Conservation (phyloP, 208 protist genomes). For the Leishmania amazonensis region DNA sequence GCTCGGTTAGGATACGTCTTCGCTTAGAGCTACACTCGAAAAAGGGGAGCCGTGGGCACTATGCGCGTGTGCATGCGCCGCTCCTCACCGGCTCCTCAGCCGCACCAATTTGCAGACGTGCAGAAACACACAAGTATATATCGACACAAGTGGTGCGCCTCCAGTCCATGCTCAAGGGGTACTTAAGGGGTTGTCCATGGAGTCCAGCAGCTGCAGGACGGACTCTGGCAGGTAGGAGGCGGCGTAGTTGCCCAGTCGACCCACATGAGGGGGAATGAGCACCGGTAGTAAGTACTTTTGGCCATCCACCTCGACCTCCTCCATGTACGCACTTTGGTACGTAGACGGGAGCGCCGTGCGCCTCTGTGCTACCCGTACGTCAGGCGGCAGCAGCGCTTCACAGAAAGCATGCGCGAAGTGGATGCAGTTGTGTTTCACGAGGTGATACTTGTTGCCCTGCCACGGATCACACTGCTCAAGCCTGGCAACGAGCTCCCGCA, state of each 20-base stretch:
- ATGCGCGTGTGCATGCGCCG: neutral
- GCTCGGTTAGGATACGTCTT: neutral
- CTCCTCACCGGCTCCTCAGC: neutral
- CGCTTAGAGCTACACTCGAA: neutral
- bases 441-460: conserved; percentile 56
- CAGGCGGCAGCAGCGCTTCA: conserved; percentile 43
- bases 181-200: conserved; percentile 22
- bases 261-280: conserved; percentile 52
- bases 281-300: conserved; percentile 29
- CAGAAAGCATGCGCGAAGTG: conserved; percentile 60
- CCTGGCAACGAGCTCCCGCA: conserved; percentile 32
- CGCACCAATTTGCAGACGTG: neutral
- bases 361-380: conserved; percentile 34
- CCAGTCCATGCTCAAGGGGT: neutral
- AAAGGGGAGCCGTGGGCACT: neutral
- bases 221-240: conserved; percentile 23
- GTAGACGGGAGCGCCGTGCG: neutral
- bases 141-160: neutral
- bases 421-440: conserved; percentile 80
- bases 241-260: conserved; percentile 41
- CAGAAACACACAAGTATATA: neutral
- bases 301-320: conserved; percentile 36
- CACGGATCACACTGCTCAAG: conserved; percentile 37
- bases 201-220: conserved; percentile 39
- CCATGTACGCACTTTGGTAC: conserved; percentile 30